Evolutionary conservation across 169 alveolate genomes (phyloP).

Genomic region (Cryptosporidium ryanae): DNA sequence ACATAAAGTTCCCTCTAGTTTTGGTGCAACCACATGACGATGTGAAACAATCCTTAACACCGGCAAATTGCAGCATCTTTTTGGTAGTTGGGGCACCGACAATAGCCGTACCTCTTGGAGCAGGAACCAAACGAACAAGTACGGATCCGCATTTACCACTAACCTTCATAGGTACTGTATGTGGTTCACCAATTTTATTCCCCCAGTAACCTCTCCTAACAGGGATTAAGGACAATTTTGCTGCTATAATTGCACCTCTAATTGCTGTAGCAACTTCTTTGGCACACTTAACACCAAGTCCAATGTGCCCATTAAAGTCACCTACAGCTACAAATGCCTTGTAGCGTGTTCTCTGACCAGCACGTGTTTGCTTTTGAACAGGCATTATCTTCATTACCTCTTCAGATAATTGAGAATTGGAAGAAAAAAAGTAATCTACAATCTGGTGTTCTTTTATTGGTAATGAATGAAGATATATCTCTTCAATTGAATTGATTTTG

Average conservation of each 20-base stretch:
- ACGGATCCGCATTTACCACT: conserved; percentile 99
- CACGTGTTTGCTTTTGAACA: conserved; percentile 99
- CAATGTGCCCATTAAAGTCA: conserved; percentile 96
- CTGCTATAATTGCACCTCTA: conserved; percentile 99
- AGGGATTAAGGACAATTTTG: conserved; percentile 98
- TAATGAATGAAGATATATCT: conserved; percentile 97
- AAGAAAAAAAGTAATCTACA: conserved; percentile 92
- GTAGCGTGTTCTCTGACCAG: conserved; percentile 99
- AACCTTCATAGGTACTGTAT: conserved; percentile 99
- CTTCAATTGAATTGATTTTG: conserved; percentile 96
- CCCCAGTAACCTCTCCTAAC: conserved; percentile 99
- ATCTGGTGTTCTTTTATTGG: conserved; percentile 99
- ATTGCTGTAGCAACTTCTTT: conserved; percentile 99
- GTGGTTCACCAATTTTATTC: conserved; percentile 99
- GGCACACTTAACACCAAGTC: conserved; percentile 98
- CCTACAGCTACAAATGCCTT: conserved; percentile 99
- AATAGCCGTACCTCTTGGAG: conserved; percentile 99
- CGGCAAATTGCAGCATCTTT: conserved; percentile 97
- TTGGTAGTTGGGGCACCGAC: conserved; percentile 99
- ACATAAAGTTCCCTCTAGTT: conserved; percentile 96
- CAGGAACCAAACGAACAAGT: conserved; percentile 99
- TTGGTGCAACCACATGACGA: conserved; percentile 97
- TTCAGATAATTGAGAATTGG: conserved; percentile 94
- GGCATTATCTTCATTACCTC: conserved; percentile 99
- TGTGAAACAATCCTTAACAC: conserved; percentile 98